Evolutionary conservation across 306 rosid species (phyloP), one percentile per base, ranked within the genome.

Genomic region (Lagenaria siceraria): DNA sequence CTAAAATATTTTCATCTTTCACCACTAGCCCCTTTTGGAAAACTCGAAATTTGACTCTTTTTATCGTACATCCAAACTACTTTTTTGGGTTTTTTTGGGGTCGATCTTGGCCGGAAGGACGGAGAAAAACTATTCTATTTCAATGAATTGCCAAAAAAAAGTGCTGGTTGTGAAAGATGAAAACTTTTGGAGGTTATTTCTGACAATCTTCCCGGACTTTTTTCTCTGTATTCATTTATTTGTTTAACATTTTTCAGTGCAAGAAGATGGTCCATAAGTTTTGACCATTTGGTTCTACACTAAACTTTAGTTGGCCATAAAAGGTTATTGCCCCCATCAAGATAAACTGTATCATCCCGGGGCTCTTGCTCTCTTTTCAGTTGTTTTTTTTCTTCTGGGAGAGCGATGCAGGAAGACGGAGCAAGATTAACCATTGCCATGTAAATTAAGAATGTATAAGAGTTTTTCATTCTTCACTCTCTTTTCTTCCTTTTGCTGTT

Each of bases 261-360:
- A 90, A 92, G 99, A 95, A 85, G 99, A 96, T 10, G 97, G 89
- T 43, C 97, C 96, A 60, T 96, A 80, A 86, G 68, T 48, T 71
- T 0, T 7, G 59, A 59, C 24, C 40, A 15, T 46, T 27, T 48
- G 29, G 74, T 70, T 80, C 21, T n/a, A 51, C 55, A 22, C 25
- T 33, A 21, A 33, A 55, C 66, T 54, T 5, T 14, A 35, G 52
- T 22, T 25, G 62, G 15, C 62, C 60, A n/a, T 74, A 35, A 74
- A 75, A 53, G 65, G 22, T 18, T 51, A 55, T 75, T 71, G 71
- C 15, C 52, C 43, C 77, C 77, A 51, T 52, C 19, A 31, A 19
- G 36, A 27, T 49, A 22, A 29, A 48, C 15, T 72, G 60, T 66
- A 66, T 2, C 31, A 73, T 52, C 19, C 24, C 10, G 61, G 77